Conservation (phyloP, 2,329 filamentous ascomycete genomes). For the Fusarium liriodendri region DNA sequence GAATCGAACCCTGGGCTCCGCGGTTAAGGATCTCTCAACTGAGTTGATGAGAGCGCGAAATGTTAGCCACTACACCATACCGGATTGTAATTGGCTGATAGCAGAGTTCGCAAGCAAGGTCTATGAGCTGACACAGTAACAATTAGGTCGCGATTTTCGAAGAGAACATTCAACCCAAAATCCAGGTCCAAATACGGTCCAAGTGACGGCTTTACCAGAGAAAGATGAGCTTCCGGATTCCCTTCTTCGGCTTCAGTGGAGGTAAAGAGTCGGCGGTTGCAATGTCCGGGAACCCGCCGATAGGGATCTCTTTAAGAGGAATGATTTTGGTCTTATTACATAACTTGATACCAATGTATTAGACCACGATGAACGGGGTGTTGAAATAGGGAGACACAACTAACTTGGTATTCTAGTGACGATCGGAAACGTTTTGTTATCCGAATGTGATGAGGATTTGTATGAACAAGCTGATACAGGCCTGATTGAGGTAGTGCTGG, state of each 20-base stretch:
- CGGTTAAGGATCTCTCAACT: background rate
- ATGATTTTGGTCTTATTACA: background rate
- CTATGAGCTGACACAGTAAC: background rate
- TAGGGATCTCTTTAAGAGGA: background rate
- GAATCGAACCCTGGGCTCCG: background rate
- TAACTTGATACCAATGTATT: background rate
- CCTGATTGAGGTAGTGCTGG: background rate
- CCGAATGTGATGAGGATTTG: background rate
- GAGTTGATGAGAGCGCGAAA: slow-evolving; percentile 41
- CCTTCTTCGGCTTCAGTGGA: background rate
- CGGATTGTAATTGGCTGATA: background rate
- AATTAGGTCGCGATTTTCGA: background rate
- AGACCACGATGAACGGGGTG: background rate
- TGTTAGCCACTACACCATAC: slow-evolving; percentile 43
- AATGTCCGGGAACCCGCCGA: background rate
- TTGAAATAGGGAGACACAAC: background rate
- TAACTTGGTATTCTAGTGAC: background rate
- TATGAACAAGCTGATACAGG: background rate
- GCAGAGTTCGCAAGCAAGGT: background rate
- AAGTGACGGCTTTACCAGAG: background rate
- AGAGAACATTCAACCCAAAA: background rate
- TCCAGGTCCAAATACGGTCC: background rate
- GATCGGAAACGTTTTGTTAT: background rate
- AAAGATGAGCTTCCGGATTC: background rate
- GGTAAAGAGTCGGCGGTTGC: background rate